Evolutionary conservation across 2,329 filamentous ascomycete species (phyloP), one percentile per base, ranked within the genome.

Genomic region (Talaromyces sp.): DNA sequence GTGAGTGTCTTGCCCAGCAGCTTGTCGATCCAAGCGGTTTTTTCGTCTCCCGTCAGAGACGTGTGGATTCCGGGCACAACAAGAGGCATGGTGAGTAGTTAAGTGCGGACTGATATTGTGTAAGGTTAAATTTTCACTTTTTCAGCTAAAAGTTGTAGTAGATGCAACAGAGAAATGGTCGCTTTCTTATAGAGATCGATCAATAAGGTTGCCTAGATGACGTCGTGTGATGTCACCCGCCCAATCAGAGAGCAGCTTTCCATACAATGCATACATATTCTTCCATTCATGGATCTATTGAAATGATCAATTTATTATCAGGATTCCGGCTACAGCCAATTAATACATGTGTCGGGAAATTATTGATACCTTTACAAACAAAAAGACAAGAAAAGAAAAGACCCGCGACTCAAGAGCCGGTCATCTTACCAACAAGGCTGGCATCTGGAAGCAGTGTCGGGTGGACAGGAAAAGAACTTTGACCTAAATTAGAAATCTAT

Each of bases 1-100:
- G 72, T 72, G 47, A 81, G 70, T 58, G 73, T 79, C 72, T 81
- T 81, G 57, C 79, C 79, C 54, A 77, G 71, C 33, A 81, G 71
- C 67, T 80, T 80, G 53, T 68, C 71, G 57, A 72, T 69, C 79
- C 79, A 81, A 57, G 77, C 73, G 32, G 71, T 69, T 67, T 73
- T 73, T 58, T 73, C 68, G 51, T 63, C 28, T 39, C 58, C 69
- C 42, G 69, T 70, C 56, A 69, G 62, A 33, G 65, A 64, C 52
- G 69, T 69, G 67, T 70, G 77, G 66, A 81, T 69, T 57, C 76
- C 73, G 22, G 78, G 78, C 39, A 80, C 72, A 61, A 81, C 76
- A 60, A 81, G 78, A 69, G 79, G 79, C 79, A 81, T 81, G 47
- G 17, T 72, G 62, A 33, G 27, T 39, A 15, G 7, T 22, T 30